Percentiles rank a stretch among this genome's conserved stretches.
Conservation (phyloP, 495 filamentous ascomycete genomes). For the Aspergillus baeticus region DNA sequence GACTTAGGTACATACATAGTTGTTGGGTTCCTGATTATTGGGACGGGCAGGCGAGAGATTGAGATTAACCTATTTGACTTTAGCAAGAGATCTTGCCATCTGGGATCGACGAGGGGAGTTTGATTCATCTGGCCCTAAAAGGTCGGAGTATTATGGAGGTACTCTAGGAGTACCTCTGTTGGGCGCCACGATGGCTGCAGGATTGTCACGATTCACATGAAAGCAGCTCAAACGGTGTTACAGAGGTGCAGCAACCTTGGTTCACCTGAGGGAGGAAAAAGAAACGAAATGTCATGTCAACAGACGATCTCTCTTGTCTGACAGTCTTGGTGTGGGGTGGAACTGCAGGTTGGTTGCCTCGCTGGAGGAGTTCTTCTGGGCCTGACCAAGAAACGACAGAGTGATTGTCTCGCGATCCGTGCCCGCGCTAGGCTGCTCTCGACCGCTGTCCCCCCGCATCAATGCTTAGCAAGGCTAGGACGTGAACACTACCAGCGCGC, state of each 20-base stretch:
- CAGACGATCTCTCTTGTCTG: neutral
- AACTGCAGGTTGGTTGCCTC: constrained; percentile 9
- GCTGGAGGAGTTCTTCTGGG: constrained; percentile 4
- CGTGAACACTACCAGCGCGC: no score
- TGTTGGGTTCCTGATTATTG: neutral
- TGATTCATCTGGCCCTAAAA: neutral
- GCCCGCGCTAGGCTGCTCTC: neutral
- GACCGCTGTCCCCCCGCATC: constrained; percentile 16
- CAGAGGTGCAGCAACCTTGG: neutral
- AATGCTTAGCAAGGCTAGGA: constrained; percentile 14
- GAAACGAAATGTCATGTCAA: constrained; percentile 9
- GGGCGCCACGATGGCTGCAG: constrained; percentile 1
- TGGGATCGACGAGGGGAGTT: constrained; percentile 1
- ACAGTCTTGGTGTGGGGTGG: neutral
- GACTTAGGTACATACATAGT: neutral
- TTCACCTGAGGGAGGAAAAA: neutral
- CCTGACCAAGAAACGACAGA: neutral
- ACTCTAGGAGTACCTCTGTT: neutral
- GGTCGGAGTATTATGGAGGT: neutral
- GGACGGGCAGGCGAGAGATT: neutral
- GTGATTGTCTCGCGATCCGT: neutral
- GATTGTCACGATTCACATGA: constrained; percentile 10
- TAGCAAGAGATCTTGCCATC: neutral
- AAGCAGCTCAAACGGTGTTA: neutral
- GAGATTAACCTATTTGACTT: constrained; percentile 16